Evolutionary conservation across 129 eudicot species (phyloP).

Genomic region (Logfia minima): DNA sequence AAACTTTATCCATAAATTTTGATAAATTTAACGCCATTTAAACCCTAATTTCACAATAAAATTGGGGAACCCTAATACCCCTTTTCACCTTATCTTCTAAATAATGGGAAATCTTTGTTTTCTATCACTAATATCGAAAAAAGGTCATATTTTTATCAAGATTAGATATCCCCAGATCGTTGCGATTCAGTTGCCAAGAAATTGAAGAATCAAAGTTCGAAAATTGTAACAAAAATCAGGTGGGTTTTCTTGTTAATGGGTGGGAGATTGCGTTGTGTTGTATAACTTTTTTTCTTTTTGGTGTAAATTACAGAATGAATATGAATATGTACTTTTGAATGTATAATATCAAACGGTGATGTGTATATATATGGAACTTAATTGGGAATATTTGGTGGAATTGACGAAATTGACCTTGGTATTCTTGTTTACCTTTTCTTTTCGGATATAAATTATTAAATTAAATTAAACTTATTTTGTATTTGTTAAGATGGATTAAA

Average conservation of each 20-base stretch:
- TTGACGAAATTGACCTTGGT: constrained; percentile 32
- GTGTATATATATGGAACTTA: constrained; percentile 17
- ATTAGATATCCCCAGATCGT: not conserved
- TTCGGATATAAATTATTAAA: not conserved
- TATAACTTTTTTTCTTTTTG: not conserved
- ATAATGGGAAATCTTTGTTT: not conserved
- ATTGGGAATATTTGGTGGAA: constrained; percentile 2
- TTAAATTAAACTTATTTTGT: not conserved
- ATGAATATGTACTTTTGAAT: not conserved
- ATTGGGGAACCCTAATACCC: not conserved
- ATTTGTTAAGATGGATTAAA: not conserved
- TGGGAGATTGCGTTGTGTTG: constrained; percentile 19
- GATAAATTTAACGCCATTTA: constrained; percentile 33
- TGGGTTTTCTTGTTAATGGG: constrained; percentile 1
- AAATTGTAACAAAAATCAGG: not conserved
- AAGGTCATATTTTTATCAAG: not conserved
- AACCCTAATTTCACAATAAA: constrained; percentile 19
- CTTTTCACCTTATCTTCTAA: constrained; percentile 4
- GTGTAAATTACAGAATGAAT: constrained; percentile 25
- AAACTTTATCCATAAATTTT: constrained; percentile 53
- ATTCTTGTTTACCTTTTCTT: not conserved
- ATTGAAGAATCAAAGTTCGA: constrained; percentile 2
- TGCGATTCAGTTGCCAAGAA: not conserved
- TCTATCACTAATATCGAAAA: not conserved
- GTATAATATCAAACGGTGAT: not conserved